These are phyloP conservation scores for Backusella westeae DNA, from an alignment of 192 early-diverging fungal genomes.

Conservation along the genomic window DNA sequence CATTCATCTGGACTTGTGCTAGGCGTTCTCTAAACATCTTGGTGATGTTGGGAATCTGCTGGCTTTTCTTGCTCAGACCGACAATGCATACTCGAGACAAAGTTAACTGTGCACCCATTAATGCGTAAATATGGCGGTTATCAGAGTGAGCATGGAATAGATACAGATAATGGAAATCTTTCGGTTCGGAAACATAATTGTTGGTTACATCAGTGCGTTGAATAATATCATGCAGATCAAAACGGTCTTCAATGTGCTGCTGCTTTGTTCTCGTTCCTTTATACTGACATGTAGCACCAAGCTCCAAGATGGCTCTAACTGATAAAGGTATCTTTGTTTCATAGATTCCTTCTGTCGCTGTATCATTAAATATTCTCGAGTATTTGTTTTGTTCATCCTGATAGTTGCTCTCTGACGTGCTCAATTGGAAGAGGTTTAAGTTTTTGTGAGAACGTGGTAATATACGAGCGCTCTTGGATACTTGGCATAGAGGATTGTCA, in stretches of 20 bases:
- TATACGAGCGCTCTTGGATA: constrained; percentile 49
- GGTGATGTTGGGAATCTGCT: constrained; percentile 72
- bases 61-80: constrained; percentile 54
- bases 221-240: constrained; percentile 44
- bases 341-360: constrained; percentile 90
- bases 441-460: constrained; percentile 77
- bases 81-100: constrained; percentile 74
- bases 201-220: neutral
- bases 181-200: constrained; percentile 35
- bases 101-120: constrained; percentile 62
- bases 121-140: constrained; percentile 63
- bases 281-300: constrained; percentile 65
- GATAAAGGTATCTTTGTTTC: constrained; percentile 85
- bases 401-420: constrained; percentile 80
- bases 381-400: constrained; percentile 70
- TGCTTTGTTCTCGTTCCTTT: constrained; percentile 18
- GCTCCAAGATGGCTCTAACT: constrained; percentile 75
- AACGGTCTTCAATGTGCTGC: constrained; percentile 43
- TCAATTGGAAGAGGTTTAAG: constrained; percentile 75
- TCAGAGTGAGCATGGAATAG: constrained; percentile 73
- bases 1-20: neutral
- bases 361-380: constrained; percentile 79
- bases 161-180: constrained; percentile 59
- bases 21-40: constrained; percentile 48
- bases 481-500: constrained; percentile 42